Evolutionary conservation across 345 rosid genomes (phyloP).

Genomic region (Dovyalis caffra): DNA sequence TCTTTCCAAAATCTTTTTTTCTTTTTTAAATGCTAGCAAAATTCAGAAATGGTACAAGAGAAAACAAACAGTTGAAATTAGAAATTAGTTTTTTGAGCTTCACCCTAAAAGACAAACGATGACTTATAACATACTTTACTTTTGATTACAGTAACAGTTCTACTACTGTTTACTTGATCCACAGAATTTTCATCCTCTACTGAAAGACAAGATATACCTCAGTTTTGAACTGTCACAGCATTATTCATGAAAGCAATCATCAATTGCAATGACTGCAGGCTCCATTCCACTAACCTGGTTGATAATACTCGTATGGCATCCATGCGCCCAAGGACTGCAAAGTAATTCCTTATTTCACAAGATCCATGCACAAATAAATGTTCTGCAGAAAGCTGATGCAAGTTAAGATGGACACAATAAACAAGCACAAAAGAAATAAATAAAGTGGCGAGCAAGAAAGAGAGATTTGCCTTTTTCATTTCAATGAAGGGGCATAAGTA

Average conservation of each 20-base stretch:
- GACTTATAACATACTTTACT: background rate
- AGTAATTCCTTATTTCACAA: conserved; percentile 22
- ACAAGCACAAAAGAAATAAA: background rate
- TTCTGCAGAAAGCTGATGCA: conserved; percentile 16
- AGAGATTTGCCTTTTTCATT: conserved; percentile 44
- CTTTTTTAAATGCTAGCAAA: background rate
- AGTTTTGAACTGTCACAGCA: background rate
- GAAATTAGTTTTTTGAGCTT: background rate
- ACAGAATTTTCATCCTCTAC: background rate
- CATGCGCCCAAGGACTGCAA: conserved; percentile 5
- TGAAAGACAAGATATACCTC: background rate
- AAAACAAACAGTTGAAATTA: background rate
- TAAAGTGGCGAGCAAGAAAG: conserved; percentile 7
- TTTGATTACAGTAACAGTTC: too few relatives aligned
- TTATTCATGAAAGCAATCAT: background rate
- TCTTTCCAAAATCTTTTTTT: background rate
- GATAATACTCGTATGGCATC: background rate
- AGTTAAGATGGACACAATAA: background rate
- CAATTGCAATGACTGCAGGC: background rate
- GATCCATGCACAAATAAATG: conserved; percentile 4
- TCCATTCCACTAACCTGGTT: conserved; percentile 36
- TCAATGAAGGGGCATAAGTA: conserved; percentile 71
- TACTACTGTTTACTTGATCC: too few relatives aligned
- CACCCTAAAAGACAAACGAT: background rate
- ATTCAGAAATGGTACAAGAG: background rate